A percentile compares a stretch with the other conserved stretches of the same genome.
Conservation (phyloP, 1,139 yeast species). For the Candida sanyaensis region DNA sequence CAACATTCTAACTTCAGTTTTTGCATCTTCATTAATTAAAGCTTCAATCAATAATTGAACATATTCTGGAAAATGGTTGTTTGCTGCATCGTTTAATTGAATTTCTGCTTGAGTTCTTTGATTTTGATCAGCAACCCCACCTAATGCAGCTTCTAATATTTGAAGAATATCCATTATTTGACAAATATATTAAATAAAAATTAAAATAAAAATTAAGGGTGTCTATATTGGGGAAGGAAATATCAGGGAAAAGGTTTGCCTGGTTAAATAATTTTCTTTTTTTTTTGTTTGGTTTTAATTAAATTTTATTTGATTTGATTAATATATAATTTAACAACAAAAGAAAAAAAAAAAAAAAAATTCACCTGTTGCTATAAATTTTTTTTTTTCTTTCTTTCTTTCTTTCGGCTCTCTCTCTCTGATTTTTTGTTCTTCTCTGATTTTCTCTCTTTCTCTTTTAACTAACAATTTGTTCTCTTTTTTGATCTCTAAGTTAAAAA, state of each 20-base stretch:
- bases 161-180: conserved; percentile 64
- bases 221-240: neutral
- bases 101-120: conserved; percentile 81
- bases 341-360: neutral
- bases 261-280: neutral
- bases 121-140: conserved; percentile 57
- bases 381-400: neutral
- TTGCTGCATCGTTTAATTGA: conserved; percentile 71
- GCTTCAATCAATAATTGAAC: conserved; percentile 71
- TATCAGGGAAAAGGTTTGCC: no score
- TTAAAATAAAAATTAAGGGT: no score
- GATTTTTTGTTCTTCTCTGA: neutral
- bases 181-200: neutral
- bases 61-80: conserved; percentile 73
- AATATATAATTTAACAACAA: neutral
- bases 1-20: conserved; percentile 84
- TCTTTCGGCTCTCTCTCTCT: neutral
- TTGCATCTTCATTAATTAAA: conserved; percentile 64
- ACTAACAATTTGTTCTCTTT: neutral
- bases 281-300: neutral
- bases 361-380: conserved; percentile 1
- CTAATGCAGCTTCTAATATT: conserved; percentile 76
- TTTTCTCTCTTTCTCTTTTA: neutral
- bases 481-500: no score
- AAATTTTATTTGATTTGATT: no score